A percentile compares a stretch with the other conserved stretches of the same genome.
Evolutionary conservation across 225 moss, liverwort and hornwort species (phyloP).

Genomic region (Physcomitrellopsis africana): DNA sequence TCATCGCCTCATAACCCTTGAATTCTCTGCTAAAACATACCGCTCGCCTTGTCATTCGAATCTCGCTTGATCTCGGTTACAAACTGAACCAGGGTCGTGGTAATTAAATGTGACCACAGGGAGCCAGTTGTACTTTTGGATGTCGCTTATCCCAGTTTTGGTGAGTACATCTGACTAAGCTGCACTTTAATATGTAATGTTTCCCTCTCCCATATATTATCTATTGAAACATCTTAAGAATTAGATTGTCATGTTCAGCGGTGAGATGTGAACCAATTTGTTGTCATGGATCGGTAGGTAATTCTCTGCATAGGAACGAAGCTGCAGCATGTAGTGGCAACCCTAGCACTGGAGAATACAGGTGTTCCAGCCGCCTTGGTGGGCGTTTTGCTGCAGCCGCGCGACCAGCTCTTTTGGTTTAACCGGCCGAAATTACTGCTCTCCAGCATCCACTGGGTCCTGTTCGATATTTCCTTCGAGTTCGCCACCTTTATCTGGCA

Average conservation of each 20-base stretch:
- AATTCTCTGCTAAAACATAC: not conserved
- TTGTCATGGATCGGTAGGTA: slow-evolving; percentile 38
- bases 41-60: not conserved
- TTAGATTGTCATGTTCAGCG: too few relatives aligned
- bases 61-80: not conserved
- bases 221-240: too few relatives aligned
- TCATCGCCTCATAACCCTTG: not conserved
- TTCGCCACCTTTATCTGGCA: slow-evolving; percentile 71
- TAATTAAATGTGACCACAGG: slow-evolving; percentile 31
- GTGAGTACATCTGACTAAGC: slow-evolving; percentile 20
- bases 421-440: slow-evolving; percentile 62
- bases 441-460: slow-evolving; percentile 60
- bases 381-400: slow-evolving; percentile 44
- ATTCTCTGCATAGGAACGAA: slow-evolving; percentile 70
- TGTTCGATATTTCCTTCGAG: slow-evolving; percentile 75
- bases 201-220: not conserved
- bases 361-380: slow-evolving; percentile 36
- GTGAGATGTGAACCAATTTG: not conserved
- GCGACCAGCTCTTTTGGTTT: slow-evolving; percentile 92
- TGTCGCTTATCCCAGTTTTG: slow-evolving; percentile 35
- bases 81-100: not conserved
- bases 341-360: slow-evolving; percentile 68
- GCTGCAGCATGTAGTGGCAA: slow-evolving; percentile 79
- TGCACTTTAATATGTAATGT: not conserved
- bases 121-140: slow-evolving; percentile 45